phyloP scores from a whole-genome alignment of 768 basidiomycete species.

The Antrodiella citrinella region DNA sequence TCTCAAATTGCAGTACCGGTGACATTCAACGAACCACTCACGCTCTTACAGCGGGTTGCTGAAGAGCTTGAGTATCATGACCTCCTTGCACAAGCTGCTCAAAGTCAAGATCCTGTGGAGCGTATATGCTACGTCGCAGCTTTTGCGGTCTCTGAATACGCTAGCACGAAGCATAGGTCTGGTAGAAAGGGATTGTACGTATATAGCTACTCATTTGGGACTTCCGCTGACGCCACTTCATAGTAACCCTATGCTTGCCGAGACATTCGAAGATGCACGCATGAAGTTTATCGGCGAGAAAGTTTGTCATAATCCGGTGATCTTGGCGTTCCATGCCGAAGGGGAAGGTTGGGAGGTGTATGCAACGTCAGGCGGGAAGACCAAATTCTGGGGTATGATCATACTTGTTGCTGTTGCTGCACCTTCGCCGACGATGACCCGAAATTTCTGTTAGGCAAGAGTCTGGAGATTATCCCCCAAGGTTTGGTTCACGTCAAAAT shows the following conservation, averaged over 20 bases:
- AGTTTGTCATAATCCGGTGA: constrained; percentile 75
- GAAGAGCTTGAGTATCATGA: constrained; percentile 78
- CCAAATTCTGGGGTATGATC: constrained; percentile 80
- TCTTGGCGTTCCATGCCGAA: constrained; percentile 82
- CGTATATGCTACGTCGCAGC: constrained; percentile 74
- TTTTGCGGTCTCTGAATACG: constrained; percentile 79
- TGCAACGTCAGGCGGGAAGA: constrained; percentile 74
- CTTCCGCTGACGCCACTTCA: constrained; percentile 3
- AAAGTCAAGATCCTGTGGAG: constrained; percentile 48
- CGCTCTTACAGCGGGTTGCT: constrained; percentile 71
- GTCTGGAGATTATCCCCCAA: constrained; percentile 77
- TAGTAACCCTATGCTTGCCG: constrained; percentile 83
- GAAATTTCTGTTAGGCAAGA: constrained; percentile 54
- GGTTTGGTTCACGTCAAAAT: constrained; percentile 64
- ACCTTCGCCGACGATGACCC: constrained; percentile 11
- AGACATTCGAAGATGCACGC: constrained; percentile 79
- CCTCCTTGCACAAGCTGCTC: constrained; percentile 59
- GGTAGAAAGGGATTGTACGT: constrained; percentile 86
- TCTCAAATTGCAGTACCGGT: constrained; percentile 82
- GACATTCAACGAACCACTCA: constrained; percentile 83
- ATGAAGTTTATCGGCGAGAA: constrained; percentile 85
- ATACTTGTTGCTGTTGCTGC: constrained; percentile 13
- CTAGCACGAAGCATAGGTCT: constrained; percentile 70
- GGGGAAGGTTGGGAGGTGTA: constrained; percentile 69
- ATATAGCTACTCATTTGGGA: background rate